Conservation (phyloP, 2,329 filamentous ascomycete genomes). For the Cercospora zeina region DNA sequence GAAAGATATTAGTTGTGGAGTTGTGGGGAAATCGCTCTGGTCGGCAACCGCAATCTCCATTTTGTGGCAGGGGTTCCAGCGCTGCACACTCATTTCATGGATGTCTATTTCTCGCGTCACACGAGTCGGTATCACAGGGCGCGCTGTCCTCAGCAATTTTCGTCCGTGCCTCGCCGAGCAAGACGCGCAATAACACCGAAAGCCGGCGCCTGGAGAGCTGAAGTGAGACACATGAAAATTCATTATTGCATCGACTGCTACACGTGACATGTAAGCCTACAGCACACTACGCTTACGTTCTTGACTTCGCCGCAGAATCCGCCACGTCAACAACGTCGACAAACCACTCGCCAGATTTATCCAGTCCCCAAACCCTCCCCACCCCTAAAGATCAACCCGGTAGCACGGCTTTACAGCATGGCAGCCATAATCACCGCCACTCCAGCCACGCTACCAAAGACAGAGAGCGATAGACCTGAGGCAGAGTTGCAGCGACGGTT, state of each 20-base stretch:
- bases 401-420: conserved; percentile 8
- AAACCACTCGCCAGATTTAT: neutral
- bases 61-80: neutral
- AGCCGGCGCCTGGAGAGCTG: neutral
- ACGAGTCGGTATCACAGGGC: neutral
- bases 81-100: neutral
- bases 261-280: neutral
- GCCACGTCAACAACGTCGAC: neutral
- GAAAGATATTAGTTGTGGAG: too few relatives aligned
- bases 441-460: conserved; percentile 17
- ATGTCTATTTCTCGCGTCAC: neutral
- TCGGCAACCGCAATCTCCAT: neutral
- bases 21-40: neutral
- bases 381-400: neutral
- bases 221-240: neutral
- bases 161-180: neutral
- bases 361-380: neutral
- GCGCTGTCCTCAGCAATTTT: neutral
- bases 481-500: conserved; percentile 12
- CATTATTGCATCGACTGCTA: neutral
- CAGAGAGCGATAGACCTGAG: conserved; percentile 8
- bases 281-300: neutral
- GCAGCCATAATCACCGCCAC: conserved; percentile 18
- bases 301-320: neutral
- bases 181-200: neutral